Base-by-base conservation (phyloP, 768 basidiomycete genomes). In the Tubosaeta sp. region DNA sequence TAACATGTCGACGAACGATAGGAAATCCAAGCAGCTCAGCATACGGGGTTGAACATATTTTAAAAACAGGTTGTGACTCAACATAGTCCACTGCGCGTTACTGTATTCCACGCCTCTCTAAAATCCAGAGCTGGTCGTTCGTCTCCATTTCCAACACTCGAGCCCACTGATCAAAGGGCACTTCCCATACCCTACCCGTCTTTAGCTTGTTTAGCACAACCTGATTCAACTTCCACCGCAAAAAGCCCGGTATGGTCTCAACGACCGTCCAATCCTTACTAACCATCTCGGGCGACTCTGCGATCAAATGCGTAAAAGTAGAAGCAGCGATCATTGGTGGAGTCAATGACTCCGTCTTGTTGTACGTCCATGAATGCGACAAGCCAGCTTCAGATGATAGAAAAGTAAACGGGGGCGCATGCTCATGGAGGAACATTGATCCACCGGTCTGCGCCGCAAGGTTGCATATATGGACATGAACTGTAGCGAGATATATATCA, bases 391-490 rank as follows among this genome's bases (percentile, higher is more conserved):
- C 31, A 36, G 49, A 35, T 48, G 56, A 44, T 44, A 29, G 31
- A 43, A 56, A 46, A 44, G 59, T 43, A 38, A 46, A 72, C 64
- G 91, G 87, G 1, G 78, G 75, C 0, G 84, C 69, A 48, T 86
- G 73, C 19, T 79, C 75, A 35, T 90, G 88, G 19, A 83, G 81
- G 75, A 97, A 96, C 47, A 94, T 82, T 0, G 91, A 87, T 3
- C 91, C 89, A 3, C 96, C 95, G 0, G 87, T 92, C 67, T 95
- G 94, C 2, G 90, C 85, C 1, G 90, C 87, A 39, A 92, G 79
- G 55, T 94, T 89, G 45, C 82, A 84, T 39, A 96, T 82, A 61
- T 94, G 87, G 4, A 95, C 79, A 51, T 85, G 81, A 32, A 82
- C 79, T 71, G 67, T 59, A 6, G 58, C 22, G 40, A 14, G 22